These are phyloP conservation scores for Trichoderma atroviride DNA, from an alignment of 2,329 filamentous ascomycete genomes.

Conservation along the genomic window DNA sequence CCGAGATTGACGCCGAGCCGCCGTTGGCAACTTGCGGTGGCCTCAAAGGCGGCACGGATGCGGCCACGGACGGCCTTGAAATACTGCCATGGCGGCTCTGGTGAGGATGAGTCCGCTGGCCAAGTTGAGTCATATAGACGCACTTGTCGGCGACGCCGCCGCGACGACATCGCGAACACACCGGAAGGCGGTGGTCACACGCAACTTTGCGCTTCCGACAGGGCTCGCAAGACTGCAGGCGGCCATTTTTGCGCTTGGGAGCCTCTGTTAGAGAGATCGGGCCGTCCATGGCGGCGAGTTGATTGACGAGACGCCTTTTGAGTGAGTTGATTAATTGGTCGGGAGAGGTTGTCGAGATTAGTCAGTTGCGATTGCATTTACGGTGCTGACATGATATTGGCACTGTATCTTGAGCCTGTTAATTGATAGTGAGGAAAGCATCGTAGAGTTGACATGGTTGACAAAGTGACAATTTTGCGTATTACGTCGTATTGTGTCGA, in stretches of 20 bases:
- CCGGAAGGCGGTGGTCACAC: constrained; percentile 22
- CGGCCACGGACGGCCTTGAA: not conserved
- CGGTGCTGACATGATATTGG: not conserved
- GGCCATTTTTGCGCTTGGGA: constrained; percentile 20
- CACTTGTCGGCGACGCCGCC: constrained; percentile 20
- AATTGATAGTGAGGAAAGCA: not conserved
- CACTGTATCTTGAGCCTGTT: not conserved
- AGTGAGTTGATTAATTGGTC: not conserved
- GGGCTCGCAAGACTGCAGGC: constrained; percentile 21
- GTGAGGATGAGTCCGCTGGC: not conserved
- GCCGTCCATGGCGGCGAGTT: not conserved
- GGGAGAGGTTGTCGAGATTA: not conserved
- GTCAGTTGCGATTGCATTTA: not conserved
- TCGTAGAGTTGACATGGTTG: not conserved
- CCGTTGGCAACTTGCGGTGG: not conserved
- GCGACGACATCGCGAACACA: constrained; percentile 24
- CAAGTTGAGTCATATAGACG: constrained; percentile 5
- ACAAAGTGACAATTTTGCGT: not conserved
- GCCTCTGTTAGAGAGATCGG: not conserved
- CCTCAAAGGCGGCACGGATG: not conserved
- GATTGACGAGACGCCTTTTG: not conserved
- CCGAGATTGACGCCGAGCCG: not conserved
- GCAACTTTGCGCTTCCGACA: constrained; percentile 24
- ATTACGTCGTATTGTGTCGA: not conserved
- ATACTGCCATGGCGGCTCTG: not conserved